A percentile compares a stretch with the other conserved stretches of the same genome.
phyloP scores from a whole-genome alignment of 2,329 filamentous ascomycete genomes.

The Hypoxylon sp. region DNA sequence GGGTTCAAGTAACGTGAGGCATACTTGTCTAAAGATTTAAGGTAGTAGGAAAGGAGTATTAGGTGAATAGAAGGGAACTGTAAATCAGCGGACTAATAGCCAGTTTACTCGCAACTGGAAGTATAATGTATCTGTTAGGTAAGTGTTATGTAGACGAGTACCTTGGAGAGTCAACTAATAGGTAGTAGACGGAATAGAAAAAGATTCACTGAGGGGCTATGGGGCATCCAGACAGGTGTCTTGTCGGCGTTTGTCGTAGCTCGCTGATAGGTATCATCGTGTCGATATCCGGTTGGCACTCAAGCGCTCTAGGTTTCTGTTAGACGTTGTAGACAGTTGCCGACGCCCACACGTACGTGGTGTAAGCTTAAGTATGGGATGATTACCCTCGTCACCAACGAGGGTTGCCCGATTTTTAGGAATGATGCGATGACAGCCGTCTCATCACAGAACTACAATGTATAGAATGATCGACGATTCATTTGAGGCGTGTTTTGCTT shows the following conservation, averaged over 20 bases:
- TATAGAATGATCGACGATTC: constrained; percentile 24
- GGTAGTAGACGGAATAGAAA: constrained; percentile 1
- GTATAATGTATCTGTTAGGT: constrained; percentile 11
- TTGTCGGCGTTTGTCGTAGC: constrained; percentile 19
- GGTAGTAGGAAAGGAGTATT: constrained; percentile 22
- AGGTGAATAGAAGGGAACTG: constrained; percentile 12
- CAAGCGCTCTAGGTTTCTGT: constrained; percentile 30
- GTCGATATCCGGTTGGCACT: constrained; percentile 13
- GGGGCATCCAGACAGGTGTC: constrained; percentile 11
- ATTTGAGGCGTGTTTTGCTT: constrained; percentile 26
- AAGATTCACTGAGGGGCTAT: constrained; percentile 9
- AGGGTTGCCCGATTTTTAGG: constrained; percentile 10
- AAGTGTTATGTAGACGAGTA: background rate
- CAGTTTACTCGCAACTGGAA: constrained; percentile 6
- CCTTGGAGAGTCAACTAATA: background rate
- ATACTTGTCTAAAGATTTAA: constrained; percentile 16
- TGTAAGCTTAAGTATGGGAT: background rate
- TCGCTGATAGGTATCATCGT: constrained; percentile 14
- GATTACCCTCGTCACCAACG: background rate
- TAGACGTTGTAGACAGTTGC: constrained; percentile 13
- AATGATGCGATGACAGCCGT: constrained; percentile 25
- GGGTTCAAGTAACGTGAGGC: constrained; percentile 14
- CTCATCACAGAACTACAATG: constrained; percentile 18
- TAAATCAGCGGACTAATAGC: constrained; percentile 14
- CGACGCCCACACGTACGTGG: constrained; percentile 10